Conservation (phyloP, 2,329 filamentous ascomycete genomes). For the Aspergillus versicolor region DNA sequence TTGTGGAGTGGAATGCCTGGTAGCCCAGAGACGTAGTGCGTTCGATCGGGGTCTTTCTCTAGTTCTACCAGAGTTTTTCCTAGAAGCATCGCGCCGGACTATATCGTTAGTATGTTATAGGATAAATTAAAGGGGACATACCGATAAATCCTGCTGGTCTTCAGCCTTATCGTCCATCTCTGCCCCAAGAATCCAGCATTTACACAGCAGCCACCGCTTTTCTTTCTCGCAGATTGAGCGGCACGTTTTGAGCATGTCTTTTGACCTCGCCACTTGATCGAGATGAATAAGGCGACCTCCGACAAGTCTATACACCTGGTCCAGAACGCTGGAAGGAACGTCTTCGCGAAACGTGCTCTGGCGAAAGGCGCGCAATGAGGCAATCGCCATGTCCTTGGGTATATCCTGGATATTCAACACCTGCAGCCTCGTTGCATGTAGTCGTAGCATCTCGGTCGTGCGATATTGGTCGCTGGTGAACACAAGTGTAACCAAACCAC, state of each 20-base stretch:
- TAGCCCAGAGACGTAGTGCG: conserved; percentile 65
- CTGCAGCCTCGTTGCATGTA: conserved; percentile 90
- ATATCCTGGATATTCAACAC: conserved; percentile 84
- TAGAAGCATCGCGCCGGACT: conserved; percentile 90
- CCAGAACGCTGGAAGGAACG: conserved; percentile 54
- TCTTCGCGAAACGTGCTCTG: conserved; percentile 69
- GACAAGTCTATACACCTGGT: conserved; percentile 80
- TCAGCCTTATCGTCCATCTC: conserved; percentile 97
- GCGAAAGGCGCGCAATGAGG: conserved; percentile 75
- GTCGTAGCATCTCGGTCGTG: conserved; percentile 93
- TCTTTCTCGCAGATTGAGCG: conserved; percentile 70
- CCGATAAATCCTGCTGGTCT: conserved; percentile 94
- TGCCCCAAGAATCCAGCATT: conserved; percentile 73
- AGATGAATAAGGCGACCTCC: conserved; percentile 87
- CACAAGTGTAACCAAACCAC: conserved; percentile 82
- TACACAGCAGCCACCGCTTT: conserved; percentile 76
- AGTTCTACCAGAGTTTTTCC: conserved; percentile 86
- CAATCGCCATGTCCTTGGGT: conserved; percentile 72
- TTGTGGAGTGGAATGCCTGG: conserved; percentile 78
- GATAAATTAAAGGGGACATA: conserved; percentile 43
- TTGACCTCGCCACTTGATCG: conserved; percentile 80
- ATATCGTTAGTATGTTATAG: conserved; percentile 14
- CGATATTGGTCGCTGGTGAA: conserved; percentile 98
- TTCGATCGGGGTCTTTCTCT: conserved; percentile 59
- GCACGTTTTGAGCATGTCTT: conserved; percentile 77